Evolutionary conservation across 768 basidiomycete species (phyloP), one percentile per base, ranked within the genome.

Genomic region (Kwoniella europaea): DNA sequence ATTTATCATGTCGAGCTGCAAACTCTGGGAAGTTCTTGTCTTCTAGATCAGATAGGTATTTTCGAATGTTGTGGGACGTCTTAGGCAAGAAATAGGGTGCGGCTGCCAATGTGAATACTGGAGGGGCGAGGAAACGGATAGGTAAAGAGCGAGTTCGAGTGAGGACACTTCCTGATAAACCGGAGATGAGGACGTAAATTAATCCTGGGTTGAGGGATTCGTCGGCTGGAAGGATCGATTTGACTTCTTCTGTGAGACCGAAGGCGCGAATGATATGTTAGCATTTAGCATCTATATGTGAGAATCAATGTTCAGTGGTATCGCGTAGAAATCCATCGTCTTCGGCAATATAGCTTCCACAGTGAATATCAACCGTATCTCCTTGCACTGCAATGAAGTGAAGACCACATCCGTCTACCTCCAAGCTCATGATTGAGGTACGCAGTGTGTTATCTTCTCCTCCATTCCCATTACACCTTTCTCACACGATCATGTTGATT

Each of bases 201-300:
- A 91, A 78, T n/a, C 92, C 93, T 0, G 95, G 95, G 10, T 90
- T 93, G 35, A 97, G 88, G 0, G 90, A 86, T 84, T 98, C 96
- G 64, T 91, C 86, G 0, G 90, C 87, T 0, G 92, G 90, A 15
- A 93, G 85, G 75, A 98, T 88, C 6, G 90, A 88, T 82, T 94
- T 94, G 42, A 98, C 86, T 72, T 93, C 90, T 69, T 86, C 94
- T 96, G 18, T 24, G 15, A 16, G 18, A 22, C 22, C 24, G 22
- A 43, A 16, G 24, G 24, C 29, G 18, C 9, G 20, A 54, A 18
- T 27, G 7, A 52, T 13, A 29, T 20, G 20, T 46, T 41, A 46
- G 43, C 20, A 35, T 35, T 29, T 35, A 35, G 35, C 35, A 35
- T 7, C 35, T 35, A 7, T 35, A 35, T 35, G 35, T 35, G 35